These are phyloP conservation scores for Thelonectria discophora DNA, from an alignment of 2,329 filamentous ascomycete genomes.

Conservation along the genomic window DNA sequence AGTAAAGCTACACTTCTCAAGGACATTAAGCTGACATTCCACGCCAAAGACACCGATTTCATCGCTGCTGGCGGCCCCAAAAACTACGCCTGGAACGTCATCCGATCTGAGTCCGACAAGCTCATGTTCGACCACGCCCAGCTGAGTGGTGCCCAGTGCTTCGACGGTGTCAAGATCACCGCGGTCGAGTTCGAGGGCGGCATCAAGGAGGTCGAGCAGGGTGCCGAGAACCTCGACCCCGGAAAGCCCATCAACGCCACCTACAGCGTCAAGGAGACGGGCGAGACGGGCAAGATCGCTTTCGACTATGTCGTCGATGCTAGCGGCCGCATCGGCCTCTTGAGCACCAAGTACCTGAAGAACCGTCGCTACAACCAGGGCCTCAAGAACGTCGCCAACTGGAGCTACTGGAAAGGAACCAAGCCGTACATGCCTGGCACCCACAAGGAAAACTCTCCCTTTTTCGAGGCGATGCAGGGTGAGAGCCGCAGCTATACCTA, in stretches of 20 bases:
- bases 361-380: conserved; percentile 57
- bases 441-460: conserved; percentile 48
- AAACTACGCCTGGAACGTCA: conserved; percentile 55
- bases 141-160: conserved; percentile 50
- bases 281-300: conserved; percentile 48
- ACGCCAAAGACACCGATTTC: conserved; percentile 51
- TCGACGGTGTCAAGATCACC: conserved; percentile 51
- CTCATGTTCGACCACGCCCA: conserved; percentile 55
- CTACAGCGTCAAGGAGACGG: conserved; percentile 48
- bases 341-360: conserved; percentile 59
- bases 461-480: conserved; percentile 55
- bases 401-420: conserved; percentile 57
- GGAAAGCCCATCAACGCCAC: conserved; percentile 49
- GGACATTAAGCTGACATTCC: background rate
- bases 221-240: conserved; percentile 24
- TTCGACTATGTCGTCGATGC: conserved; percentile 62
- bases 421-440: conserved; percentile 49
- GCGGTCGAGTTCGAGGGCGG: conserved; percentile 44
- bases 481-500: background rate
- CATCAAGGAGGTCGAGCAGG: background rate
- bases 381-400: conserved; percentile 60
- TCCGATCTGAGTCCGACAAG: conserved; percentile 57
- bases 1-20: conserved; percentile 20
- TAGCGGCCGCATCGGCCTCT: conserved; percentile 54
- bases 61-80: conserved; percentile 49